Conservation (phyloP, 208 protist genomes). For the Acanthamoeba triangularis region DNA sequence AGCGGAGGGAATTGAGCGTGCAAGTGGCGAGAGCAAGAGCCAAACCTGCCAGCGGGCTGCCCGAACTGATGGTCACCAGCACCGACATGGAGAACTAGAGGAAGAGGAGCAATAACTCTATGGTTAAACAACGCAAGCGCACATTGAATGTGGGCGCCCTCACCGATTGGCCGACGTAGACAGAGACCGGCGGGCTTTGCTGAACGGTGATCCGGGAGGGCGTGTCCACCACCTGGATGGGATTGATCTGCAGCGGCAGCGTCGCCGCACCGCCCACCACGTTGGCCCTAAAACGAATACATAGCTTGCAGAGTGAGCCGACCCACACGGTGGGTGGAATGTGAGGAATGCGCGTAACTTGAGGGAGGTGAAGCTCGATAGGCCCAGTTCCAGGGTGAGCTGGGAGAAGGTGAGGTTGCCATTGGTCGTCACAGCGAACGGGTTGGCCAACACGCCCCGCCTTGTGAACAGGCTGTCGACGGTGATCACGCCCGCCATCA, state of each 20-base stretch:
- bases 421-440: background rate
- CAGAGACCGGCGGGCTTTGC: background rate
- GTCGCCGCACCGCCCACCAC: constrained; percentile 11
- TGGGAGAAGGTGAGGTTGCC: constrained; percentile 40
- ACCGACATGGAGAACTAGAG: background rate
- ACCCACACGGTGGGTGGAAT: background rate
- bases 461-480: background rate
- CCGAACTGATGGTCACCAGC: constrained; percentile 39
- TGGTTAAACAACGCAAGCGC: background rate
- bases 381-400: background rate
- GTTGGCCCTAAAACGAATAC: background rate
- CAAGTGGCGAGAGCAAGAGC: too few relatives aligned
- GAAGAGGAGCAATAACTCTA: background rate
- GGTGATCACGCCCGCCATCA: background rate
- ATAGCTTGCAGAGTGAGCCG: too few relatives aligned
- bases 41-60: constrained; percentile 43
- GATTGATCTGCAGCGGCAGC: background rate
- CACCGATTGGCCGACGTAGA: constrained; percentile 63
- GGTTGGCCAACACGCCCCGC: background rate
- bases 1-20: too few relatives aligned
- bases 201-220: background rate
- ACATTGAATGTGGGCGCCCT: background rate
- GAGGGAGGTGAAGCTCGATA: background rate
- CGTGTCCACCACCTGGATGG: background rate
- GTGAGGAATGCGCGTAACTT: background rate